Conservation (phyloP, 1,284 basidiomycete species). For the Ganoderma lucidum region DNA sequence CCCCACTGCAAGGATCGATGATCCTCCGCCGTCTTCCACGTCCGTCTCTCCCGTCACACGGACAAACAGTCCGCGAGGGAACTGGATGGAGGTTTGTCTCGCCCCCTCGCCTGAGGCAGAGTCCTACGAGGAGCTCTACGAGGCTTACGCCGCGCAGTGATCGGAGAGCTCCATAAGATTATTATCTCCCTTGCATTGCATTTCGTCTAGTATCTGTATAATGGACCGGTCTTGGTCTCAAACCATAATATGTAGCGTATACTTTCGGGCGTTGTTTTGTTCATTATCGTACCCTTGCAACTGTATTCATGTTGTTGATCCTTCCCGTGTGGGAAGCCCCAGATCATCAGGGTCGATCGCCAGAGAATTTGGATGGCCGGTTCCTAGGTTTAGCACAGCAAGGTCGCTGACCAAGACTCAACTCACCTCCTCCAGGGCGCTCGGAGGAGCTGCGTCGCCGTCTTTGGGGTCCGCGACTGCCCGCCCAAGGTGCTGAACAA, state of each 20-base stretch:
- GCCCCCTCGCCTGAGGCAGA: neutral
- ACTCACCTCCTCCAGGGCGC: constrained; percentile 2
- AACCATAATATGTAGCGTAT: neutral
- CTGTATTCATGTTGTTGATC: neutral
- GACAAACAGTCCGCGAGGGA: neutral
- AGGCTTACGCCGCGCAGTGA: neutral
- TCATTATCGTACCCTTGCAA: neutral
- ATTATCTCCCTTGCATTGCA: too few relatives aligned
- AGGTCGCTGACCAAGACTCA: constrained; percentile 7
- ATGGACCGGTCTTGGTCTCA: neutral
- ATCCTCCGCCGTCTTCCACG: neutral
- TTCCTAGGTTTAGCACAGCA: constrained; percentile 3
- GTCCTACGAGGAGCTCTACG: neutral
- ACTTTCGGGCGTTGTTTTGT: neutral
- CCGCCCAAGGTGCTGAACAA: neutral
- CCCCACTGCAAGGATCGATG: neutral
- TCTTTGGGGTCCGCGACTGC: neutral
- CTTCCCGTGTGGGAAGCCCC: neutral
- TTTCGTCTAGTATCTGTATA: neutral
- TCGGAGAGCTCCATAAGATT: neutral
- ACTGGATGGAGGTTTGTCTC: neutral
- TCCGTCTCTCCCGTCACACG: neutral
- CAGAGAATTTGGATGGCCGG: neutral
- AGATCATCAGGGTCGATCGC: neutral
- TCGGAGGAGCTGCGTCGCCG: neutral